Evolutionary conservation across 176 grass and related monocot genomes (phyloP).

Genomic region (Pontederia crassipes): DNA sequence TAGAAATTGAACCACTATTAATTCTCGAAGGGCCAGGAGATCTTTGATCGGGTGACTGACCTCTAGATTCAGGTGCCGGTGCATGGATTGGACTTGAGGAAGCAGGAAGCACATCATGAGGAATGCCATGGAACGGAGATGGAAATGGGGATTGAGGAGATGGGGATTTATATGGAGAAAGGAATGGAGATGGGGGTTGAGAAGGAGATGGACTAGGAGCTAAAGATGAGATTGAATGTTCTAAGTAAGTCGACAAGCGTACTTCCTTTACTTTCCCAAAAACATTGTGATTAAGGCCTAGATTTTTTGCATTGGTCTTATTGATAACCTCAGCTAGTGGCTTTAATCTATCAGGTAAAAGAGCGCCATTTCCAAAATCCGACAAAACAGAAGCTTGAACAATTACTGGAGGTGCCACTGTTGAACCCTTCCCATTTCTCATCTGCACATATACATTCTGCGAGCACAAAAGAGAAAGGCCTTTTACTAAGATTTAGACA

Average conservation of each 20-base stretch:
- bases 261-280: constrained; percentile 82
- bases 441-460: constrained; percentile 62
- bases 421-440: constrained; percentile 57
- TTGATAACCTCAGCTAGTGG: constrained; percentile 61
- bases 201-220: constrained; percentile 36
- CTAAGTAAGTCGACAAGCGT: constrained; percentile 59
- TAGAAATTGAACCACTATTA: constrained; percentile 12
- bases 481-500: too few relatives aligned
- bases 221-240: constrained; percentile 37
- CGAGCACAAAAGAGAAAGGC: background rate
- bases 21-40: constrained; percentile 9
- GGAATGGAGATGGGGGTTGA: constrained; percentile 10
- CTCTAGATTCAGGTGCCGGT: constrained; percentile 25
- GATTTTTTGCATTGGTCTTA: constrained; percentile 39
- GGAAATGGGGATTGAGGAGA: constrained; percentile 26
- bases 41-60: constrained; percentile 16
- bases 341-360: constrained; percentile 69
- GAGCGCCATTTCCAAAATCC: constrained; percentile 37
- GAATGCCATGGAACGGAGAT: constrained; percentile 23
- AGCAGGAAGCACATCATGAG: too few relatives aligned
- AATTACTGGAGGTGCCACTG: constrained; percentile 40
- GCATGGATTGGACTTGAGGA: constrained; percentile 23
- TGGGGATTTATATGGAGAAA: constrained; percentile 4
- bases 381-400: constrained; percentile 43
- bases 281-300: constrained; percentile 74